Evolutionary conservation across 805 yeast species (phyloP), one percentile per base, ranked within the genome.

Genomic region (Candida patagonica): DNA sequence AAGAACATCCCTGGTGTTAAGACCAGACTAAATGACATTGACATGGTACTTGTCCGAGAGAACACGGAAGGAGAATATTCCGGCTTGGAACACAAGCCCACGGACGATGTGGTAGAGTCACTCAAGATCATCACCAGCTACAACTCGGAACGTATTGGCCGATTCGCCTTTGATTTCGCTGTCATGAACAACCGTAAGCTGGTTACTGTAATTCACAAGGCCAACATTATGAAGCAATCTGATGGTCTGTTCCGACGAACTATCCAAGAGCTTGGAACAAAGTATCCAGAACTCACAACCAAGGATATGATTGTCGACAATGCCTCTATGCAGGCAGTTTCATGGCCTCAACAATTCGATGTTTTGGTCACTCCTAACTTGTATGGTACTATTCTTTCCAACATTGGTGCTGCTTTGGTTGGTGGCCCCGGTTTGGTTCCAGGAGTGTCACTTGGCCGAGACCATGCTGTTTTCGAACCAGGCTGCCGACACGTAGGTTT

Each of bases 21-120:
- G 65, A 80, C 95, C 45, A 85, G 88, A 65, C 75, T 87, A 60
- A 74, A 80, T 47, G 87, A 83, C 52, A 84, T 89, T 50, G 96
- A 88, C 68, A 75, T 89, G 60, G 96, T 88, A 30, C 73, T 92
- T 51, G 94, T 92, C 61, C 86, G 98, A 76, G 98, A 92, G 72
- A 92, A 92, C 78, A 89, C 98, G 51, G 97, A 92, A 68, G 98
- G 98, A 73, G 98, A 89, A 70, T 89, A 89, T 73, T 89, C 97
- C 38, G 97, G 97, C 57, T 74, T 92, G 57, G 98, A 89, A 74
- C 97, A 92, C 70, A 92, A 82, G 66, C 84, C 95, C 35, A 92
- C 85, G 56, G 94, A 95, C 51, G 97, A 96, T 67, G 96, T 89
- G 50, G 97, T 92, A 51, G 97, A 89, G 73, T 84, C 95, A 30